A percentile compares a stretch with the other conserved stretches of the same genome.
Evolutionary conservation across 2,329 filamentous ascomycete species (phyloP).

Genomic region (Talaromyces sp.): DNA sequence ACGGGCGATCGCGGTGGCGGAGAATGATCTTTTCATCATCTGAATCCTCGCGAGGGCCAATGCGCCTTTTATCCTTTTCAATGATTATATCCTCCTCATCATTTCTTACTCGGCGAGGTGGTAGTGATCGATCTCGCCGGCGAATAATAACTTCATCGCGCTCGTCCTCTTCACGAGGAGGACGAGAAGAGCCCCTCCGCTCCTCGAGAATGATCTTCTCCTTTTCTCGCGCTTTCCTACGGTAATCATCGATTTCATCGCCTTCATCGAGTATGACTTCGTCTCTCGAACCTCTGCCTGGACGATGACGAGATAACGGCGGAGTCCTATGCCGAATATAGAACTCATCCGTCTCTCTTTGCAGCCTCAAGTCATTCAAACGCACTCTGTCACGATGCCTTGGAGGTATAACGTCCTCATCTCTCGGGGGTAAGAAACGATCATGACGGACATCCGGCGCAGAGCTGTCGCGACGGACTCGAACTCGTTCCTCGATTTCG

Average conservation of each 20-base stretch:
- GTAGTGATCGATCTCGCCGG: slow-evolving; percentile 23
- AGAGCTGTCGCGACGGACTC: slow-evolving; percentile 31
- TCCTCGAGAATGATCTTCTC: slow-evolving; percentile 15
- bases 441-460: slow-evolving; percentile 30
- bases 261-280: slow-evolving; percentile 13
- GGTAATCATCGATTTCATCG: slow-evolving; percentile 16
- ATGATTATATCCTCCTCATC: slow-evolving; percentile 5
- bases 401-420: slow-evolving; percentile 1
- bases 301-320: slow-evolving; percentile 13
- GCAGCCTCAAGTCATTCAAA: slow-evolving; percentile 22
- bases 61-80: slow-evolving; percentile 13
- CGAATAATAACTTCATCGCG: slow-evolving; percentile 33
- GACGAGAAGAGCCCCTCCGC: slow-evolving; percentile 14
- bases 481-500: slow-evolving; percentile 33
- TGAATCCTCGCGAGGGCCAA: slow-evolving; percentile 6
- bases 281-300: slow-evolving; percentile 22
- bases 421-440: slow-evolving; percentile 19
- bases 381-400: slow-evolving; percentile 24
- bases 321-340: slow-evolving; percentile 8
- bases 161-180: slow-evolving; percentile 16
- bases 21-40: slow-evolving; percentile 5
- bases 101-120: slow-evolving; percentile 3
- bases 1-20: not conserved
- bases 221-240: slow-evolving; percentile 16
- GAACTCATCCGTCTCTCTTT: slow-evolving; percentile 17